Evolutionary conservation across 139 green algal species (phyloP), one percentile per base, ranked within the genome.

Genomic region (Tetraselmis chui): DNA sequence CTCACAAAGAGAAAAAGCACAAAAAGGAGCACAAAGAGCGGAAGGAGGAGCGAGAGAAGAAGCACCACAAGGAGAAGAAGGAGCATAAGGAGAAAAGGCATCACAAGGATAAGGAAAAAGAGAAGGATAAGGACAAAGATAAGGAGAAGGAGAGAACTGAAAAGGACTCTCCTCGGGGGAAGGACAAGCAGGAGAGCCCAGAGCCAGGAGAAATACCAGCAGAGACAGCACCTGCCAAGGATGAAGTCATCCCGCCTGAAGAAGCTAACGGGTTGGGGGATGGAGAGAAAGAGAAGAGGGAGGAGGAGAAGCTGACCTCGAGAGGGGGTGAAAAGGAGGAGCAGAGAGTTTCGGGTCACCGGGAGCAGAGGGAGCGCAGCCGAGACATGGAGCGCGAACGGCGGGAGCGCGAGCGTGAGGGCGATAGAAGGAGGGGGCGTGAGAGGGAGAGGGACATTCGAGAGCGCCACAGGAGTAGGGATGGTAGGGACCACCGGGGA

Each of bases 11-110:
- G 77, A 81, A 81, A 26, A 76, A 76, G 32, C 25, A 74, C 26
- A 81, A 81, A 29, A n/a, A n/a, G 77, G 76, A 76, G 77, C 2
- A 81, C 23, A 81, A 81, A 26, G 76, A 81, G 77, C 25, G 76
- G 5, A 74, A 81, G 77, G 27, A 77, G 77, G 2, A 81, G 5
- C 76, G 76, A 26, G 27, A 81, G 77, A 81, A 81, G 77, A 76
- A 76, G 32, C 25, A 74, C 26, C n/a, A n/a, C n/a, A n/a, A n/a
- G n/a, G n/a, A n/a, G n/a, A n/a, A n/a, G n/a, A 81, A 81, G 22
- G 77, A 81, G 27, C 26, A 76, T 5, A 29, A 81, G 27, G 77
- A 81, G 27, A 29, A 81, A 76, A 29, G 76, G 27, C 26, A 74
- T 5, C 26, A 81, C 25, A 29, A 74, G 27, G 77, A 81, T 5